phyloP scores from a whole-genome alignment of 2,329 filamentous ascomycete species.

The Gnomoniopsis smithogilvyi region DNA sequence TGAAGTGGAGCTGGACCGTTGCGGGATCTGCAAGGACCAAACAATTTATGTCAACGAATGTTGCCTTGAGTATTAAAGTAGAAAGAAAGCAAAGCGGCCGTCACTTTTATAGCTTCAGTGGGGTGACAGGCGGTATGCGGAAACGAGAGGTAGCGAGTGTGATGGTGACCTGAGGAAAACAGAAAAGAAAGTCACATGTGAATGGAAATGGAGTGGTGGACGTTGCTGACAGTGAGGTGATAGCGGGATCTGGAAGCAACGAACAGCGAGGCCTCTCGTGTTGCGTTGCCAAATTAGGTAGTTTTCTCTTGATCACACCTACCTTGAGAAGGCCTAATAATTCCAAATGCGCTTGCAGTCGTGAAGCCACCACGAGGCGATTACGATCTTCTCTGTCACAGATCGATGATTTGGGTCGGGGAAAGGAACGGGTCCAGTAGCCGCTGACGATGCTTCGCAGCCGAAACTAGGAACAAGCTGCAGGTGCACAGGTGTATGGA shows the following conservation, averaged over 20 bases:
- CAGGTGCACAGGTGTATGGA: neutral
- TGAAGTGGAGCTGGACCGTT: neutral
- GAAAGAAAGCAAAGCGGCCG: constrained; percentile 5
- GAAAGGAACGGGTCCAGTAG: constrained; percentile 4
- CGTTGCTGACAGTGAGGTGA: neutral
- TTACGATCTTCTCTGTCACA: neutral
- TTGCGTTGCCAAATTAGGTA: neutral
- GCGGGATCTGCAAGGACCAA: constrained; percentile 12
- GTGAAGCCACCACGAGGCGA: neutral
- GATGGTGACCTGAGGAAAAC: neutral
- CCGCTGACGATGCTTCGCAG: constrained; percentile 10
- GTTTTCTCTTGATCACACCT: constrained; percentile 1
- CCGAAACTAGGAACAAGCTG: neutral
- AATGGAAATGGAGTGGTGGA: neutral
- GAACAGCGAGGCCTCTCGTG: neutral
- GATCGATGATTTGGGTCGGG: neutral
- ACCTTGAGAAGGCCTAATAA: neutral
- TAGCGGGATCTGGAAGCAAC: neutral
- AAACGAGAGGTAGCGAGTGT: constrained; percentile 7
- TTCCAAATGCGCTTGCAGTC: neutral
- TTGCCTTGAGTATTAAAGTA: constrained; percentile 1
- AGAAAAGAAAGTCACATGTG: neutral
- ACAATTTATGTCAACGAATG: constrained; percentile 13
- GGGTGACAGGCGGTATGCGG: neutral
- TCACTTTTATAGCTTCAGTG: neutral